Evolutionary conservation across 192 early-diverging fungal species (phyloP), one percentile per base, ranked within the genome.

Genomic region (Coemansia sp.): DNA sequence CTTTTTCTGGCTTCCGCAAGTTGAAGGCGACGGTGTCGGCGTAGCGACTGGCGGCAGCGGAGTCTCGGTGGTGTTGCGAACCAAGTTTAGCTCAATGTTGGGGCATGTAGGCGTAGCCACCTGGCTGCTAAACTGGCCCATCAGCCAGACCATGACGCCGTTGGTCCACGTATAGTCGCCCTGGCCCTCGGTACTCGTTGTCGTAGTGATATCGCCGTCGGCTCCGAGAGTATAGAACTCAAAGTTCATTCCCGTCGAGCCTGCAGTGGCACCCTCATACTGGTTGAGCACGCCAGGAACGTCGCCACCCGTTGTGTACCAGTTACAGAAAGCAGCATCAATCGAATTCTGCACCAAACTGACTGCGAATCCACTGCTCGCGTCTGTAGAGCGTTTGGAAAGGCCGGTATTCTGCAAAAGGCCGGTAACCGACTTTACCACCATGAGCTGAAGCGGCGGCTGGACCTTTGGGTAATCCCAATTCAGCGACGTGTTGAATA

Each of bases 401-500:
- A 55, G 23, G 31, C 52, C 52, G 6, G 26, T 16, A 26, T 55
- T 55, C 52, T 55, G 52, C 52, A 31, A 14, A 16, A 55, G 52
- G 11, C 52, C 52, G 13, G 16, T 31, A 18, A 68, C 76, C 26
- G 64, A 67, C 20, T 79, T 64, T 14, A 86, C 68, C 16, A 82
- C 69, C 65, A 86, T 78, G 52, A 87, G 87, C 61, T 85, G 79
- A 55, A 87, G 73, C 14, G 88, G 88, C 16, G 88, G 84, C 83
- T 87, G 88, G 16, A 83, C 74, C 59, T 90, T 85, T 10, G 90
- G 90, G 47, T 72, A 85, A 69, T 90, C 90, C 90, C 90, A 91
- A 56, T 84, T 82, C 73, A 88, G 66, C 6, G 83, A 69, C 3
- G 85, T 87, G 59, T 83, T 82, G 67, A 76, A 76, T n/a, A 73